Conservation (phyloP, 306 rosid species). For the Geum urbanum region DNA sequence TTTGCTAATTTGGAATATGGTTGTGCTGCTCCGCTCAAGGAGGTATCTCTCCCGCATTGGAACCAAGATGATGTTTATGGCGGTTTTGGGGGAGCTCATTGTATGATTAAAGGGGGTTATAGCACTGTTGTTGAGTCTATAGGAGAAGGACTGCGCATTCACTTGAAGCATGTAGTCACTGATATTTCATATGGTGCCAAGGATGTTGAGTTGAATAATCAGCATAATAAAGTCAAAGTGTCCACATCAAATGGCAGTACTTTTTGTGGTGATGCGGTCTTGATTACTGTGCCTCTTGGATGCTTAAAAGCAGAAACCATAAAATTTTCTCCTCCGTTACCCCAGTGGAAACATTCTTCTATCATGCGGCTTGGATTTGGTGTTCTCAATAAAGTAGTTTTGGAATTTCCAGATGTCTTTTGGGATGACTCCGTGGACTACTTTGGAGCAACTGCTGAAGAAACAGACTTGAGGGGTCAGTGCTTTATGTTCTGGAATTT, state of each 20-base stretch:
- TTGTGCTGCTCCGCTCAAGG: slow-evolving; percentile 88
- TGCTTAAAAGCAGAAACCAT: slow-evolving; percentile 91
- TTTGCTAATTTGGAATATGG: slow-evolving; percentile 98
- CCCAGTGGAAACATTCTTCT: slow-evolving; percentile 86
- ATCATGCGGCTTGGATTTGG: slow-evolving; percentile 93
- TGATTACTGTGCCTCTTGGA: slow-evolving; percentile 91
- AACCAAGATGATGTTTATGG: slow-evolving; percentile 98
- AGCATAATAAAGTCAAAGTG: slow-evolving; percentile 57
- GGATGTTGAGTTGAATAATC: slow-evolving; percentile 33
- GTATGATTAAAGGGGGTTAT: slow-evolving; percentile 99
- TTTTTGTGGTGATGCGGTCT: slow-evolving; percentile 83
- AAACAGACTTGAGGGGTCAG: slow-evolving; percentile 78
- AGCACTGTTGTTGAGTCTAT: slow-evolving; percentile 87
- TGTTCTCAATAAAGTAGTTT: slow-evolving; percentile 83
- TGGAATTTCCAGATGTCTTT: slow-evolving; percentile 88
- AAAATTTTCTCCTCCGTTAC: slow-evolving; percentile 84
- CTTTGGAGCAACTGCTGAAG: slow-evolving; percentile 98
- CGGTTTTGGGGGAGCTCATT: slow-evolving; percentile 99
- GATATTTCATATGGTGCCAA: slow-evolving; percentile 63
- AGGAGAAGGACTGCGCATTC: slow-evolving; percentile 71
- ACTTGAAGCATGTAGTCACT: slow-evolving; percentile 70
- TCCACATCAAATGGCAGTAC: slow-evolving; percentile 67
- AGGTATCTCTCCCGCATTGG: slow-evolving; percentile 98
- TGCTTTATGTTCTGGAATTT: slow-evolving; percentile 99
- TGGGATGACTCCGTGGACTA: slow-evolving; percentile 99